Evolutionary conservation across 2,329 filamentous ascomycete species (phyloP).

Genomic region (Pseudogymnoascus sp.): DNA sequence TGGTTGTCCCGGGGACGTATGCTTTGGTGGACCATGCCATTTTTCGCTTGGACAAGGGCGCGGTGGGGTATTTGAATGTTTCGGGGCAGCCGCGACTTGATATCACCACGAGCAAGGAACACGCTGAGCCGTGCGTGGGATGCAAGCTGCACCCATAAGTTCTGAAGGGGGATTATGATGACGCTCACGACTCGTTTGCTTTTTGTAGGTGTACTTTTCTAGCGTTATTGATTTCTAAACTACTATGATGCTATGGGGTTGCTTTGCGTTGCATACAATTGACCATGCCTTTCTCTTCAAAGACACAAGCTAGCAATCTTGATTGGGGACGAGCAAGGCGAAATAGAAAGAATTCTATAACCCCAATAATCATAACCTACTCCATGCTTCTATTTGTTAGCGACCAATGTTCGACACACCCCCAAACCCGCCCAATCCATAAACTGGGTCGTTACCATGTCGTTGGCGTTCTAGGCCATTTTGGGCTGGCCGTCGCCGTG

Average conservation of each 20-base stretch:
- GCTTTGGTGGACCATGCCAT: constrained; percentile 31
- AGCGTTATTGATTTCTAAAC: background rate
- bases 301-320: background rate
- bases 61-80: constrained; percentile 31
- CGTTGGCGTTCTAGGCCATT: background rate
- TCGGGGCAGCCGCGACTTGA: constrained; percentile 26
- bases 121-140: constrained; percentile 11
- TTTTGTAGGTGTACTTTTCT: background rate
- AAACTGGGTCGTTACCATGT: too few species aligned
- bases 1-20: constrained; percentile 30
- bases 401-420: too few species aligned
- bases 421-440: background rate
- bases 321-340: background rate
- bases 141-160: constrained; percentile 10
- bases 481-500: background rate
- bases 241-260: background rate
- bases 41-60: constrained; percentile 30
- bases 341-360: background rate
- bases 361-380: background rate
- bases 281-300: background rate
- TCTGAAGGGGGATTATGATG: background rate
- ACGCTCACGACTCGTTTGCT: background rate
- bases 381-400: background rate
- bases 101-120: constrained; percentile 23
- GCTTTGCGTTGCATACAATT: background rate